Base-by-base conservation (phyloP, 495 filamentous ascomycete genomes). In the Glarea lozoyensis region DNA sequence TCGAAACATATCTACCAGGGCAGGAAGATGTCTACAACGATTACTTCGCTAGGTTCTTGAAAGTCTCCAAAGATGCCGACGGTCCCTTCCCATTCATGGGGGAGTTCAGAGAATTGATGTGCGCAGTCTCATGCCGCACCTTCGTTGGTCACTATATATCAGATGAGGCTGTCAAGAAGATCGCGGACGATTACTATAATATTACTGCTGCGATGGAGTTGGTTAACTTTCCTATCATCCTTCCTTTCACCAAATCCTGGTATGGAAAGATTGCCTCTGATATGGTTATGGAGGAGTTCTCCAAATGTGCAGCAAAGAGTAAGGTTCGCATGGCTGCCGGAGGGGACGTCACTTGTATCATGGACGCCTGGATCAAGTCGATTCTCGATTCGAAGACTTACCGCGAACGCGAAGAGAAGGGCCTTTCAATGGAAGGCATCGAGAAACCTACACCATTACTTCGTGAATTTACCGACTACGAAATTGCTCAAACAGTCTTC, bases 221-320 rank as follows among this genome's bases (percentile, higher is more conserved):
- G 29, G 92, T 98, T 64, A 97, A 97, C 68, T 97, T 98, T 73
- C 92, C 92, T 25, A 83, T 98, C 67, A 96, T 97, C 62, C 65
- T 98, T 39, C 92, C 92, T 34, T 98, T 76, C 72, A 95, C 92
- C 52, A 89, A 84, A 72, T 85, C 87, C 7, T 98, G 88, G 87
- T 94, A 94, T 60, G 92, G 92, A 48, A 94, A 97, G 75, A 92
- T 87, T 65, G 87, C 90, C 13, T 80, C 92, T 30, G 84, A 90
- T 53, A 89, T 90, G 79, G 88, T 96, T 18, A 69, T 97, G 43
- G 76, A 75, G 2, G 88, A 94, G 60, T 97, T 98, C 59, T 61
- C 84, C 55, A 85, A 84, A 60, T 98, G 92, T 60, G 84, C 92
- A 21, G 85, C 86, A 24, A 95, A 95, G 75, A 82, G 81, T 60